Percentiles rank a stretch among this genome's conserved stretches.
Evolutionary conservation across 2,329 filamentous ascomycete species (phyloP).

Genomic region (Fusarium hostae): DNA sequence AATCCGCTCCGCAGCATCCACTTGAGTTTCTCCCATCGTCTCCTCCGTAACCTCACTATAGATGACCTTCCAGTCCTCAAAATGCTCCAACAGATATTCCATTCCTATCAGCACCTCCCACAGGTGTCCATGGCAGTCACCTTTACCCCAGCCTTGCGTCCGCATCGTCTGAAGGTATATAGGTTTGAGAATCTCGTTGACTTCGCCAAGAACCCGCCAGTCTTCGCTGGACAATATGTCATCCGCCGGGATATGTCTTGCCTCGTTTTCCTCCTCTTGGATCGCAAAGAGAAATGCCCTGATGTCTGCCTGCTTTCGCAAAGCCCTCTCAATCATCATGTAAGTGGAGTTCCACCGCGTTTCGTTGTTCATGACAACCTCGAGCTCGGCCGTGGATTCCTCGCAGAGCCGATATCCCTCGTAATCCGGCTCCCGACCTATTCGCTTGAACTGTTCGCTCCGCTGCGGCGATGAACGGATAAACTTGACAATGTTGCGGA

Average conservation of each 20-base stretch:
- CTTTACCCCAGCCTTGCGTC: not conserved
- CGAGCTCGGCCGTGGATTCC: not conserved
- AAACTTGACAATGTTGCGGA: not conserved
- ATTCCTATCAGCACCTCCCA: not conserved
- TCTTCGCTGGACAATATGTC: not conserved
- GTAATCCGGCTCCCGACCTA: not conserved
- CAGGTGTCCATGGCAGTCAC: not conserved
- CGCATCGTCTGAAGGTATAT: no score
- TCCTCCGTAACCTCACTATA: not conserved
- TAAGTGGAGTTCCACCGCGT: not conserved
- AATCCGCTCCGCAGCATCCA: not conserved
- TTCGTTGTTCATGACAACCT: not conserved
- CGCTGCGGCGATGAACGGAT: not conserved
- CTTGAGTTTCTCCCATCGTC: not conserved
- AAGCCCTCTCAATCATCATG: not conserved
- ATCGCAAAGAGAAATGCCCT: not conserved
- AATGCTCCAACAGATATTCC: not conserved
- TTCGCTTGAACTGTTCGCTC: not conserved
- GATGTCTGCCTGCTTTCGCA: not conserved
- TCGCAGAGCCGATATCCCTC: not conserved
- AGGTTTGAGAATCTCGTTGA: no score
- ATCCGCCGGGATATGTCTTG: not conserved
- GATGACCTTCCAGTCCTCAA: not conserved
- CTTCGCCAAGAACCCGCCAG: not conserved
- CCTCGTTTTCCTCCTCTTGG: not conserved